These are phyloP conservation scores for Erythrophleum ivorense DNA, from an alignment of 331 rosid genomes.

Conservation along the genomic window DNA sequence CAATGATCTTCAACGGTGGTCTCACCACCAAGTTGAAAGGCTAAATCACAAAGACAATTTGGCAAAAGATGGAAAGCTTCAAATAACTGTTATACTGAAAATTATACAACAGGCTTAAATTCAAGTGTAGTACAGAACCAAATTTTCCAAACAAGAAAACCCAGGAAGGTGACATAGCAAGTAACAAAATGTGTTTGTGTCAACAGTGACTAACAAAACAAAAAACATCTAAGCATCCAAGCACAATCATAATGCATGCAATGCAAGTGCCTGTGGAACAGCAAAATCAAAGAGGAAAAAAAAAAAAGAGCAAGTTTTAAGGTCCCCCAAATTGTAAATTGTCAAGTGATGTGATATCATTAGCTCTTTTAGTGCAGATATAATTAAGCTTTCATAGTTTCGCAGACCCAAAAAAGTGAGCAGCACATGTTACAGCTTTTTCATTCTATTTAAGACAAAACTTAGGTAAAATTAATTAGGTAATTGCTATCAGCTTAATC, in stretches of 20 bases:
- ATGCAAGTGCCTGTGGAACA: neutral
- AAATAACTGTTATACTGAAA: neutral
- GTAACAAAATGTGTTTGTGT: neutral
- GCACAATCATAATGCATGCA: constrained; percentile 2
- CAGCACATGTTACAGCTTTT: neutral
- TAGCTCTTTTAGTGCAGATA: neutral
- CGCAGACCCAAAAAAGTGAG: neutral
- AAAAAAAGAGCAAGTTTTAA: neutral
- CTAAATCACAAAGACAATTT: constrained; percentile 3
- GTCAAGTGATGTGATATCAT: neutral
- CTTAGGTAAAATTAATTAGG: neutral
- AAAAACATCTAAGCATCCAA: constrained; percentile 1
- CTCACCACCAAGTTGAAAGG: constrained; percentile 22
- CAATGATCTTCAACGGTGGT: constrained; percentile 17
- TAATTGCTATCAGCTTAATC: neutral
- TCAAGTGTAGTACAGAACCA: neutral
- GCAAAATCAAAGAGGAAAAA: neutral
- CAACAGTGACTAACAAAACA: constrained; percentile 13
- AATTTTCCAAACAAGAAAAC: constrained; percentile 24
- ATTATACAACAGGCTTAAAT: constrained; percentile 16
- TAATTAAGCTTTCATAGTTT: neutral
- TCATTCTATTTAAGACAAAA: neutral
- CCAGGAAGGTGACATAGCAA: constrained; percentile 25
- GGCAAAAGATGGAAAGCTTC: constrained; percentile 20
- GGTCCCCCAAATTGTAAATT: neutral